These are phyloP conservation scores for Leccinum pseudoinsigne DNA, from an alignment of 1,284 basidiomycete species.

Conservation along the genomic window DNA sequence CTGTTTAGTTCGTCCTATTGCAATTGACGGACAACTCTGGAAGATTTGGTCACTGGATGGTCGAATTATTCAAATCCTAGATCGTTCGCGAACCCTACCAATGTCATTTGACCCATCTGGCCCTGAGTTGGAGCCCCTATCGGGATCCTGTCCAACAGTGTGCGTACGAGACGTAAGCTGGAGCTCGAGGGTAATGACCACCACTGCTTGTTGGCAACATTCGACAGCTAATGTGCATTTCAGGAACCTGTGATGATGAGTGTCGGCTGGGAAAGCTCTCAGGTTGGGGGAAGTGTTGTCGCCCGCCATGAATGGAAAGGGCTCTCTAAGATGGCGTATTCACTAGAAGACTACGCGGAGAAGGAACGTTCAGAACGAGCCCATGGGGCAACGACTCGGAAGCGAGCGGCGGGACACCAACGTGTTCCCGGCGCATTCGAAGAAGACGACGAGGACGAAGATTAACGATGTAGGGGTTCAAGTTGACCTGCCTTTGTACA, in stretches of 20 bases:
- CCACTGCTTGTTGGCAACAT: not conserved
- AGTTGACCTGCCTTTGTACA: not conserved
- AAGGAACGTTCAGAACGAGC: constrained; percentile 42
- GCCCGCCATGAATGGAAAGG: constrained; percentile 96
- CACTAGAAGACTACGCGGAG: constrained; percentile 76
- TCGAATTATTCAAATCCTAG: constrained; percentile 77
- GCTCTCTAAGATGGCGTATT: constrained; percentile 65
- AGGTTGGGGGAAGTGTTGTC: constrained; percentile 80
- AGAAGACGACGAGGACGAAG: constrained; percentile 24
- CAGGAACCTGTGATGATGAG: constrained; percentile 90
- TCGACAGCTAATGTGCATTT: constrained; percentile 14
- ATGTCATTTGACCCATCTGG: constrained; percentile 68
- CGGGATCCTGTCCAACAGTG: constrained; percentile 33
- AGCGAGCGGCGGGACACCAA: constrained; percentile 11
- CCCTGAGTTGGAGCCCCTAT: constrained; percentile 42
- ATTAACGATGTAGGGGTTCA: constrained; percentile 4
- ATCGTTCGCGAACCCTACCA: constrained; percentile 76
- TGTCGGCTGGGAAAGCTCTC: constrained; percentile 79
- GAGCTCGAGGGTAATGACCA: constrained; percentile 63
- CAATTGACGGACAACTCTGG: constrained; percentile 11
- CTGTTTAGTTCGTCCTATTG: not conserved
- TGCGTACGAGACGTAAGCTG: constrained; percentile 93
- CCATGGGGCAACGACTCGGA: constrained; percentile 20
- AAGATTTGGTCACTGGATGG: constrained; percentile 97
- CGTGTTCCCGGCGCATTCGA: constrained; percentile 34